Conservation (phyloP, 495 filamentous ascomycete genomes). For the Staphylotrichum tortipilum region DNA sequence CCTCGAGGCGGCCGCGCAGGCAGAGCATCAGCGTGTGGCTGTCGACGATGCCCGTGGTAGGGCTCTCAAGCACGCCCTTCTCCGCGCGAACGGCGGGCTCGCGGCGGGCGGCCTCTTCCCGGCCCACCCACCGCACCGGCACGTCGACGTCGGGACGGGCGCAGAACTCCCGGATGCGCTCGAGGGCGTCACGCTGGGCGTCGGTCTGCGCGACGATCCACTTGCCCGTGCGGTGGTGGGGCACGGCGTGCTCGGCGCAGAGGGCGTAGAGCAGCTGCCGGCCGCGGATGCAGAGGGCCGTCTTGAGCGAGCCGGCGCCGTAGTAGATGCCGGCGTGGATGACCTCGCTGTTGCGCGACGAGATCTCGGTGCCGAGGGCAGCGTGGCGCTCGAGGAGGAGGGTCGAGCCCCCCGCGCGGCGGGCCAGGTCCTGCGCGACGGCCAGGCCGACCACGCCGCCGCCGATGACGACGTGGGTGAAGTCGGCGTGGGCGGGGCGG, state of each 20-base stretch:
- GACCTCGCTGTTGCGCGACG: slow-evolving; percentile 89
- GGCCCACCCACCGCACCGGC: slow-evolving; percentile 61
- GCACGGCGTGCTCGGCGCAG: slow-evolving; percentile 58
- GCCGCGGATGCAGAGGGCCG: slow-evolving; percentile 70
- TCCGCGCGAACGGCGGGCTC: slow-evolving; percentile 72
- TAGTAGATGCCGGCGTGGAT: slow-evolving; percentile 97
- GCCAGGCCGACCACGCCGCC: slow-evolving; percentile 87
- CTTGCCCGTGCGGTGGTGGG: slow-evolving; percentile 71
- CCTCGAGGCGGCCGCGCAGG: slow-evolving; percentile 65
- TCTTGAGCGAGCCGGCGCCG: slow-evolving; percentile 66
- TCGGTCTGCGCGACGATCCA: slow-evolving; percentile 87
- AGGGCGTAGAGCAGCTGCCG: slow-evolving; percentile 68
- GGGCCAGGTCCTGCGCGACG: slow-evolving; percentile 69
- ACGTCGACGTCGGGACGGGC: slow-evolving; percentile 52
- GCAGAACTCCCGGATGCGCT: slow-evolving; percentile 60
- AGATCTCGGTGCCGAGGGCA: slow-evolving; percentile 79
- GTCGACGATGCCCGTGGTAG: slow-evolving; percentile 84
- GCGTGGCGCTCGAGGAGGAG: slow-evolving; percentile 76
- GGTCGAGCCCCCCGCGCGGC: slow-evolving; percentile 47
- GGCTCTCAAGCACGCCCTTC: slow-evolving; percentile 69
- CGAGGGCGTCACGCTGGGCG: slow-evolving; percentile 55
- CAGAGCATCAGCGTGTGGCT: slow-evolving; percentile 75
- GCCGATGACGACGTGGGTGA: slow-evolving; percentile 83
- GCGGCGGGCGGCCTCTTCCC: slow-evolving; percentile 47
- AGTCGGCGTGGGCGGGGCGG: slow-evolving; percentile 47